These are phyloP conservation scores for Alternaria gansuensis DNA, from an alignment of 2,329 filamentous ascomycete genomes.

Conservation along the genomic window DNA sequence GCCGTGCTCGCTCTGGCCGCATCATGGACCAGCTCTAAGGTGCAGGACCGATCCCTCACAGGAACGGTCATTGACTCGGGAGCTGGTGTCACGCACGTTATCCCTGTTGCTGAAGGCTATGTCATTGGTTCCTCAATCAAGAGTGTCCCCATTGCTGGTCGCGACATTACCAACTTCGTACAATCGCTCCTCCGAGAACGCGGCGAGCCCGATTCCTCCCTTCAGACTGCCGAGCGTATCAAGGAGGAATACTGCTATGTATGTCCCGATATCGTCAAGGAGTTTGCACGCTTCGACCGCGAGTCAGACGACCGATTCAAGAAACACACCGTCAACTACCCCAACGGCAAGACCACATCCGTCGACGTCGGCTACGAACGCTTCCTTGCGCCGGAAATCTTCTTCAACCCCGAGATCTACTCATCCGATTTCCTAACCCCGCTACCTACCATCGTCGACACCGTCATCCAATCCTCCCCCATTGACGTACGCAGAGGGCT, in stretches of 20 bases:
- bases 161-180: conserved; percentile 99
- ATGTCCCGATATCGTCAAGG: conserved; percentile 98
- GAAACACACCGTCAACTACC: conserved; percentile 86
- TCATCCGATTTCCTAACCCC: conserved; percentile 98
- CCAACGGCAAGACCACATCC: conserved; percentile 81
- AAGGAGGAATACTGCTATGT: conserved; percentile 99
- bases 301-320: conserved; percentile 86
- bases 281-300: conserved; percentile 92
- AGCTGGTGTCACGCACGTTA: conserved; percentile 98
- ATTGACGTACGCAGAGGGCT: conserved; percentile 96
- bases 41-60: conserved; percentile 92
- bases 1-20: conserved; percentile 95
- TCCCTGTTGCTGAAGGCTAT: conserved; percentile 97
- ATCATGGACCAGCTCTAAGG: conserved; percentile 98
- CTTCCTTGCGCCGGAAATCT: conserved; percentile 97
- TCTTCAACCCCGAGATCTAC: conserved; percentile 99
- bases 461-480: conserved; percentile 95
- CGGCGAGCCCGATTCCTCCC: conserved; percentile 92
- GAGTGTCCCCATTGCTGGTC: conserved; percentile 95
- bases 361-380: conserved; percentile 98
- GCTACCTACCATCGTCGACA: conserved; percentile 91
- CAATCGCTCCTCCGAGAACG: conserved; percentile 95
- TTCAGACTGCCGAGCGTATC: conserved; percentile 97
- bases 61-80: conserved; percentile 98
- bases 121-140: conserved; percentile 99